A percentile compares a stretch with the other conserved stretches of the same genome.
Conservation (phyloP, 495 filamentous ascomycete genomes). For the Penicillium herquei region DNA sequence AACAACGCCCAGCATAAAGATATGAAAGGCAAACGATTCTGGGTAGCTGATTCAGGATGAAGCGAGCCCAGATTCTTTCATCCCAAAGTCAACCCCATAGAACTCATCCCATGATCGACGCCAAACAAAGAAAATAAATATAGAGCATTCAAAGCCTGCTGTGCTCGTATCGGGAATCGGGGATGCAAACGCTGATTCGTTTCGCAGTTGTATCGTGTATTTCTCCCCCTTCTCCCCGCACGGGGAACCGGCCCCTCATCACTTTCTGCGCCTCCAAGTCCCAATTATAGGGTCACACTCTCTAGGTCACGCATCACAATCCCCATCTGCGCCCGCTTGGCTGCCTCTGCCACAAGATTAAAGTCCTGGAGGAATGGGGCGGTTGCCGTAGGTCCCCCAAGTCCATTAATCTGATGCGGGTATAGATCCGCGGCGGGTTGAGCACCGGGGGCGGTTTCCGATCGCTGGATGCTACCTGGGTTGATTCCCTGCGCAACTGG, state of each 20-base stretch:
- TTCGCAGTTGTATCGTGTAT: slow-evolving; percentile 1
- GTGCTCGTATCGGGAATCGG: too few species aligned
- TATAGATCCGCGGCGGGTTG: slow-evolving; percentile 22
- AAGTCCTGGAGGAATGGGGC: slow-evolving; percentile 71
- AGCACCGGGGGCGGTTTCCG: slow-evolving; percentile 12
- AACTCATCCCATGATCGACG: slow-evolving; percentile 3
- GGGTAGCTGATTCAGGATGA: neutral
- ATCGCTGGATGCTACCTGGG: slow-evolving; percentile 8
- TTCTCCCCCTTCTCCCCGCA: neutral
- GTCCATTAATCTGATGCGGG: slow-evolving; percentile 31
- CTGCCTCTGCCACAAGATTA: slow-evolving; percentile 89
- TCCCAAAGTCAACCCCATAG: neutral
- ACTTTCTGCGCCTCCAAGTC: neutral
- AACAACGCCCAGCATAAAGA: neutral
- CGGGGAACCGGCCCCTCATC: neutral
- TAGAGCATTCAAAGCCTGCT: slow-evolving; percentile 1
- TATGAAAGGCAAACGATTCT: neutral
- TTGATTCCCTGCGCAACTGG: slow-evolving; percentile 10
- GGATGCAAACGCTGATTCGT: neutral
- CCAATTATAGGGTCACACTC: slow-evolving; percentile 39
- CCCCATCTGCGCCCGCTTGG: slow-evolving; percentile 87
- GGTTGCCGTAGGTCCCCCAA: slow-evolving; percentile 53
- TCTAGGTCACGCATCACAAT: slow-evolving; percentile 81
- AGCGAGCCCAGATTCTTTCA: neutral
- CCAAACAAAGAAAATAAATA: slow-evolving; percentile 4